Evolutionary conservation across 2,329 filamentous ascomycete genomes (phyloP), one percentile per base, ranked within the genome.

Genomic region (Diaporthe amygdali): DNA sequence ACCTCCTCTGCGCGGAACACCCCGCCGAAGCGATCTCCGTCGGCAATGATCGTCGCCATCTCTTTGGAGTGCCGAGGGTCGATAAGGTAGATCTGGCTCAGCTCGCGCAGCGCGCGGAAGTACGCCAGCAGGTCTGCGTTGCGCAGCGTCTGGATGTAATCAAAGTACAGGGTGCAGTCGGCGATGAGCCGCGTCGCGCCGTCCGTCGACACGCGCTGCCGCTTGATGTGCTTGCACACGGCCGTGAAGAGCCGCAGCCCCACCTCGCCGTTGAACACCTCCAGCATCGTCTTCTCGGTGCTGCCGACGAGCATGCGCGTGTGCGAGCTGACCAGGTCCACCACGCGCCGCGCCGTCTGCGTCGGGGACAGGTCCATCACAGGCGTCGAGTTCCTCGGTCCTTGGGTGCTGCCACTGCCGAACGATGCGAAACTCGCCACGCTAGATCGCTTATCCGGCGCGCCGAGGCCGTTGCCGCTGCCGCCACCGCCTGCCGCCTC

Each of bases 181-280:
- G 94, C 95, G 78, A 99, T 98, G 74, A 99, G 89, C 81, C 93
- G 95, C 79, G 98, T 90, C 25, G 96, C 94, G 69, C 96, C 96
- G 73, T 94, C 92, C 32, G 94, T 94, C 79, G 92, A 96, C 82
- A 99, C 90, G 69, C 96, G 92, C 85, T 98, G 96, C 12, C 96
- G 93, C 85, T 99, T 99, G 75, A 99, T 89, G 82, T 99, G 96
- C 83, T 99, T 99, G 87, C 96, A 98, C 64, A 99, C 87, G 22
- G 94, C 93, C 25, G 93, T 91, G 83, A 98, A 99, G 66, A 99
- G 88, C 32, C 96, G 93, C 74, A 98, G 89, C 0, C 96, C 96
- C 32, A 99, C 96, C 84, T 99, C 96, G 82, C 96, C 94, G 81
- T 97, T 98, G 87, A 99, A 99, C 17, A 99, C 96, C 79, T 99